Evolutionary conservation across 1,284 basidiomycete genomes (phyloP).

Genomic region (Ceratobasidium sp.): DNA sequence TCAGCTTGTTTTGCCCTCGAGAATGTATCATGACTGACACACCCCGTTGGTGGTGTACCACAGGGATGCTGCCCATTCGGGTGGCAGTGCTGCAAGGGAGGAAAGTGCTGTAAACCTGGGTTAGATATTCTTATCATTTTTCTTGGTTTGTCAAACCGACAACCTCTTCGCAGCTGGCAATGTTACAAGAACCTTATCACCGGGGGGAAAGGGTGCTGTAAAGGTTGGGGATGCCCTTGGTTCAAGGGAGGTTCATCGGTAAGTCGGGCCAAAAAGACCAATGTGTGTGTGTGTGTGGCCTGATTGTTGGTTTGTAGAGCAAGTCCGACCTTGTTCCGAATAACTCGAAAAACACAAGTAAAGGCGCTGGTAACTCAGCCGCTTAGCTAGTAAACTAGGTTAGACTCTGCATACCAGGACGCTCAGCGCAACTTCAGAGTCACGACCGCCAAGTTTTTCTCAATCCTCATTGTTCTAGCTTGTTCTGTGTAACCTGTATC

Average conservation of each 20-base stretch:
- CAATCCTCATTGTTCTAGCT: background rate
- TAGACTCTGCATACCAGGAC: background rate
- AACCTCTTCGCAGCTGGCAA: background rate
- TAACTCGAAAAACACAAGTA: background rate
- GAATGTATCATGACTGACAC: too few relatives aligned
- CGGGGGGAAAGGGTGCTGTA: background rate
- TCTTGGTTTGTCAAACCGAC: background rate
- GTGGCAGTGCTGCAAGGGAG: conserved; percentile 3
- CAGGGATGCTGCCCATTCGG: conserved; percentile 9
- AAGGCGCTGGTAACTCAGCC: background rate
- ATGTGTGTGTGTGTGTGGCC: background rate
- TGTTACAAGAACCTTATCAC: background rate
- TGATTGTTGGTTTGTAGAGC: background rate
- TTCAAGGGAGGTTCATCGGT: background rate
- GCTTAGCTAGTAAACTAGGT: background rate
- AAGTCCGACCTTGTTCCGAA: background rate
- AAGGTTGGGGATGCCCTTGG: background rate
- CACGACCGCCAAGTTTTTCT: background rate
- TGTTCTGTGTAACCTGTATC: background rate
- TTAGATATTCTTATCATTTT: background rate
- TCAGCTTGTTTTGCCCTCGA: background rate
- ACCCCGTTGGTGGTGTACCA: background rate
- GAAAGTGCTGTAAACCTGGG: conserved; percentile 11
- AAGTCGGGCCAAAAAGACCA: background rate
- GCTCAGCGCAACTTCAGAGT: background rate